phyloP scores from a whole-genome alignment of 495 filamentous ascomycete species.

The Pseudomonodictys pantanalensis region DNA sequence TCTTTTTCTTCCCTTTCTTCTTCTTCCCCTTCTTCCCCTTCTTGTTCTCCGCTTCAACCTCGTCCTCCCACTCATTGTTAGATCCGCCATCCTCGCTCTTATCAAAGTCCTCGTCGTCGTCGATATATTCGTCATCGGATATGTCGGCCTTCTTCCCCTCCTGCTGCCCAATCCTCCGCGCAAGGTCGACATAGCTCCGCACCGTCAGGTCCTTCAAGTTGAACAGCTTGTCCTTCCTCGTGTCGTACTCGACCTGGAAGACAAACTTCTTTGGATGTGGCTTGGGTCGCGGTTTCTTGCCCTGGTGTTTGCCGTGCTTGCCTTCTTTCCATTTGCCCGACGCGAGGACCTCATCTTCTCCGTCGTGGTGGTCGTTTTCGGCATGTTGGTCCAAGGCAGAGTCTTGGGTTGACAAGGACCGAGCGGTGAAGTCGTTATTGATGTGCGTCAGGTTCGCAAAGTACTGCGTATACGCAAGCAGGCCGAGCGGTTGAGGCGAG shows the following conservation, averaged over 20 bases:
- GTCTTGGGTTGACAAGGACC: too few relatives aligned
- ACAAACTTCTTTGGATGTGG: constrained; percentile 61
- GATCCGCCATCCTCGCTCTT: constrained; percentile 20
- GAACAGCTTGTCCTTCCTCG: constrained; percentile 69
- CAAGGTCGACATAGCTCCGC: constrained; percentile 72
- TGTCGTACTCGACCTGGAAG: constrained; percentile 85
- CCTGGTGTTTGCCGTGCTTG: constrained; percentile 44
- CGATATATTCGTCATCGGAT: constrained; percentile 4
- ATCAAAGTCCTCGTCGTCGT: constrained; percentile 22
- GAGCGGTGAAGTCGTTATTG: constrained; percentile 60
- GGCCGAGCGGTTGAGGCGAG: constrained; percentile 74
- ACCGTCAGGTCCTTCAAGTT: constrained; percentile 82
- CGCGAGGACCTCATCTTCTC: constrained; percentile 37
- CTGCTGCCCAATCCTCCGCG: constrained; percentile 66
- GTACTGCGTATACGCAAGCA: constrained; percentile 81
- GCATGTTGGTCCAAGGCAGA: neutral
- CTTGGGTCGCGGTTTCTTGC: constrained; percentile 40
- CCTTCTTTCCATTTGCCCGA: constrained; percentile 56
- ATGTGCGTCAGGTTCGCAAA: constrained; percentile 87
- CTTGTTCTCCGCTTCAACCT: constrained; percentile 42
- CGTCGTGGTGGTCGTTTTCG: neutral
- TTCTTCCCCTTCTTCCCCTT: constrained; percentile 44
- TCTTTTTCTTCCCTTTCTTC: constrained; percentile 45
- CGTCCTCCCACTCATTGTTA: constrained; percentile 27
- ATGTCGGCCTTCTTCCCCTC: constrained; percentile 26